Percentiles rank a stretch among this genome's conserved stretches.
Evolutionary conservation across 306 rosid species (phyloP).

Genomic region (Canavalia ensiformis): DNA sequence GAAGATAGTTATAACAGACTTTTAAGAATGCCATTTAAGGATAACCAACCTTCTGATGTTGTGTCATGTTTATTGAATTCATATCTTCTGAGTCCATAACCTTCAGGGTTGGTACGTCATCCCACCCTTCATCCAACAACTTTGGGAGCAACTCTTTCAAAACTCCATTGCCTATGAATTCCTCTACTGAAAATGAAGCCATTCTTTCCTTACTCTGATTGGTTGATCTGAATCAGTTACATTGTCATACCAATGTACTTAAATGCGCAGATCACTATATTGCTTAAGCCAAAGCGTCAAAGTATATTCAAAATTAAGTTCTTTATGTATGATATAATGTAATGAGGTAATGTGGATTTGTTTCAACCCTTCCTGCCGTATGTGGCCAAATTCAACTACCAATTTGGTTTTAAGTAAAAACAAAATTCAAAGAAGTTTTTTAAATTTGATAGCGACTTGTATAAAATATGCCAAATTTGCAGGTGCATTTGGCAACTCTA

Average conservation of each 20-base stretch:
- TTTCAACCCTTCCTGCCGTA: too few species aligned
- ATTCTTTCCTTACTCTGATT: slow-evolving; percentile 46
- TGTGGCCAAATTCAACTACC: not conserved
- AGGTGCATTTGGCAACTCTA: slow-evolving; percentile 12
- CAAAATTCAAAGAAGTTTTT: not conserved
- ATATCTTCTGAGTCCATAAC: slow-evolving; percentile 81
- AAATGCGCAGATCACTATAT: slow-evolving; percentile 17
- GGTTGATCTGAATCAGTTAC: slow-evolving; percentile 21
- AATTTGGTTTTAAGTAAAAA: not conserved
- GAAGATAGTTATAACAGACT: not conserved
- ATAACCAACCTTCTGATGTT: slow-evolving; percentile 68
- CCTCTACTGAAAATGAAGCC: slow-evolving; percentile 90
- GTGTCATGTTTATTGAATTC: slow-evolving; percentile 81
- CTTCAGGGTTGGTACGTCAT: slow-evolving; percentile 91
- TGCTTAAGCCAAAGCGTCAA: slow-evolving; percentile 22
- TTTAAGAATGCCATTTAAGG: not conserved
- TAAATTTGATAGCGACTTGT: not conserved
- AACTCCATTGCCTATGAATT: slow-evolving; percentile 79
- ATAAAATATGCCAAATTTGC: slow-evolving; percentile 1
- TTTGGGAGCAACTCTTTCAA: slow-evolving; percentile 72
- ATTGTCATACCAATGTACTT: slow-evolving; percentile 16
- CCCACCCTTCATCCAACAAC: slow-evolving; percentile 91
- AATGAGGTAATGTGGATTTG: too few species aligned
- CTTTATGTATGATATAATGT: too few species aligned
- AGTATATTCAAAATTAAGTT: too few species aligned